Conservation (phyloP, 1,139 yeast genomes). For the Taphrina pruni region DNA sequence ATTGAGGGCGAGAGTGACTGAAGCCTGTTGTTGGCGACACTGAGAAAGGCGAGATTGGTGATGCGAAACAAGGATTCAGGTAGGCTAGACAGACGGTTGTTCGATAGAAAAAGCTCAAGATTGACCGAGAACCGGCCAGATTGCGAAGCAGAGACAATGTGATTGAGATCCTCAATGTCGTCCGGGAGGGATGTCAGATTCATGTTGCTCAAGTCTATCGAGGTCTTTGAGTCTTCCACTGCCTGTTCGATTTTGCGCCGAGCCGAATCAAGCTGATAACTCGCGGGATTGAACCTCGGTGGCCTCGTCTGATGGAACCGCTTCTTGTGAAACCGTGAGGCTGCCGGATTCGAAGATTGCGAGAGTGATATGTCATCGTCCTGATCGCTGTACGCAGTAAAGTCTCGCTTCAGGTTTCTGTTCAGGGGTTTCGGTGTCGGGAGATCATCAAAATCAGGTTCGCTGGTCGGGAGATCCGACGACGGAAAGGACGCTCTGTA, state of each 20-base stretch:
- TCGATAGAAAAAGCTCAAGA: constrained; percentile 23
- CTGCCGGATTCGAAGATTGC: constrained; percentile 29
- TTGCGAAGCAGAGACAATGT: constrained; percentile 29
- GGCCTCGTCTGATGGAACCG: constrained; percentile 21
- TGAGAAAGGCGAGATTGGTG: constrained; percentile 28
- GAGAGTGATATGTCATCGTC: constrained; percentile 26
- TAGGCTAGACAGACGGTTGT: constrained; percentile 21
- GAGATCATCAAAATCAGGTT: constrained; percentile 22
- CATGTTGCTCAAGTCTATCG: constrained; percentile 27
- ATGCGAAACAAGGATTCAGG: constrained; percentile 27
- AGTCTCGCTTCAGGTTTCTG: constrained; percentile 29
- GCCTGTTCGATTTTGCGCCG: constrained; percentile 31
- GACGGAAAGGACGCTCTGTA: constrained; percentile 26
- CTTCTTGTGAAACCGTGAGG: constrained; percentile 19
- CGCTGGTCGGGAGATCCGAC: constrained; percentile 27
- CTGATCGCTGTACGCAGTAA: constrained; percentile 32
- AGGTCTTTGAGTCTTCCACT: constrained; percentile 27
- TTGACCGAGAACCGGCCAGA: constrained; percentile 21
- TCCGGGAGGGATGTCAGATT: constrained; percentile 34
- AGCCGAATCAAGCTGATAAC: constrained; percentile 23
- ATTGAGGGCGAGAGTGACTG: constrained; percentile 28
- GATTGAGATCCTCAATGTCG: constrained; percentile 28
- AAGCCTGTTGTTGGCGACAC: constrained; percentile 31
- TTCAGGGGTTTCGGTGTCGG: constrained; percentile 27
- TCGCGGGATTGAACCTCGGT: constrained; percentile 20